Evolutionary conservation across 2,329 filamentous ascomycete species (phyloP), one percentile per base, ranked within the genome.

Genomic region (Torrubiella hemipterigena): DNA sequence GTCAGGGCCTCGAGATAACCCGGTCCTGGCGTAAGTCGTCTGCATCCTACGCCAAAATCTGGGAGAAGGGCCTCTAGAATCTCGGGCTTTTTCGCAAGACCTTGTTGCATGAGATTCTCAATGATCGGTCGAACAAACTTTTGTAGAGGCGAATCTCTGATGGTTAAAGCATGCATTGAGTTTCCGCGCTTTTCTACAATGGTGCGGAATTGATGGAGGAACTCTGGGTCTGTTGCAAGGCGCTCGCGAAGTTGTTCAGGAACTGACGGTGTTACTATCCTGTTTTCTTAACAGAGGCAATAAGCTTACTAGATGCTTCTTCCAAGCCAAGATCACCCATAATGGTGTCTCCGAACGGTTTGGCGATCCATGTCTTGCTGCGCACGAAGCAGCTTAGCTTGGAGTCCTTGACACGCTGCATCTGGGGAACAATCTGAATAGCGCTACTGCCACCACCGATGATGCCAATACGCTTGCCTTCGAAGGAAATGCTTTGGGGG

Each of bases 391-490:
- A 61, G 5, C 51, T 58, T 17, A 68, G 42, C 8, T 54, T 41
- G 4, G 51, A 38, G 4, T 60, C 62, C 30, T 59, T 48, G 3
- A 58, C 24, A 36, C 59, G 60, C 39, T 67, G 64, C 23, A 72
- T 48, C 6, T 42, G 47, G 2, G 67, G 66, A 7, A 70, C 54
- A 32, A 71, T 69, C 36, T 71, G 67, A 37, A 69, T 68, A 2
- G 56, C 58, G 38, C 63, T 67, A 14, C 63, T 64, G 10, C 67
- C 67, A 33, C 63, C 63, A n/a, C 67, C 67, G 27, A 71, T 61
- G 5, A 71, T 47, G 7, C 59, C 66, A 12, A 71, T 50, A 32
- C 50, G 51, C 46, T 69, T 69, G 37, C 59, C 55, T 25, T 41
- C 51, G 30, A 65, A 65, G 11, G 12, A 32, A 10, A 31, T 9